Evolutionary conservation across 805 yeast species (phyloP).

Genomic region (Ogataea siamensis): DNA sequence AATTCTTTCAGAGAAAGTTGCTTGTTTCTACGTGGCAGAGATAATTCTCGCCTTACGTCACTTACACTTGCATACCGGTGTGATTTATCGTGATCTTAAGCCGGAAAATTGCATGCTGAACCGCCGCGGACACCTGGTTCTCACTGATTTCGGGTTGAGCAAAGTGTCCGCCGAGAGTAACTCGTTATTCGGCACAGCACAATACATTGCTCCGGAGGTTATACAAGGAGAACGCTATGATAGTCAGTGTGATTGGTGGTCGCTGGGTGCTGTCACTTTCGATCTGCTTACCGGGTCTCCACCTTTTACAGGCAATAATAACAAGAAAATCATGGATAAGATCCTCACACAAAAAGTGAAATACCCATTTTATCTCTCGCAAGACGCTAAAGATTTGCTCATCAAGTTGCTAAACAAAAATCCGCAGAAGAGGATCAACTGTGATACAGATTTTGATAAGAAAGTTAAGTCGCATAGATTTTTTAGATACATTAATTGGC

Average conservation of each 20-base stretch:
- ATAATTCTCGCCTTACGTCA: conserved; percentile 75
- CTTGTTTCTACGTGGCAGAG: conserved; percentile 78
- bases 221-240: conserved; percentile 75
- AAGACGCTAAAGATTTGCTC: conserved; percentile 76
- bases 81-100: conserved; percentile 83
- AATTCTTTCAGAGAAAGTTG: conserved; percentile 57
- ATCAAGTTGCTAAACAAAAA: conserved; percentile 65
- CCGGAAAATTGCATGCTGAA: conserved; percentile 87
- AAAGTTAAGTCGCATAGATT: conserved; percentile 64
- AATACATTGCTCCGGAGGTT: conserved; percentile 89
- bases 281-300: conserved; percentile 86
- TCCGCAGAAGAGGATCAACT: conserved; percentile 61
- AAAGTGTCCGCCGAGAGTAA: conserved; percentile 47
- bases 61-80: conserved; percentile 67
- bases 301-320: conserved; percentile 83
- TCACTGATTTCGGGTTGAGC: conserved; percentile 84
- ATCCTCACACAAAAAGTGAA: conserved; percentile 63
- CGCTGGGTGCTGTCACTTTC: conserved; percentile 75
- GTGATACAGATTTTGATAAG: conserved; percentile 48
- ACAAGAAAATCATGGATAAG: conserved; percentile 72
- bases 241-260: conserved; percentile 88
- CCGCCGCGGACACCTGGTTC: conserved; percentile 71
- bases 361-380: conserved; percentile 72
- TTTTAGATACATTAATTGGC: conserved; percentile 78
- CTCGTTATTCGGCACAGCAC: conserved; percentile 73